Evolutionary conservation across 441 rosid species (phyloP), one percentile per base, ranked within the genome.

Genomic region (Populus tomentosa): DNA sequence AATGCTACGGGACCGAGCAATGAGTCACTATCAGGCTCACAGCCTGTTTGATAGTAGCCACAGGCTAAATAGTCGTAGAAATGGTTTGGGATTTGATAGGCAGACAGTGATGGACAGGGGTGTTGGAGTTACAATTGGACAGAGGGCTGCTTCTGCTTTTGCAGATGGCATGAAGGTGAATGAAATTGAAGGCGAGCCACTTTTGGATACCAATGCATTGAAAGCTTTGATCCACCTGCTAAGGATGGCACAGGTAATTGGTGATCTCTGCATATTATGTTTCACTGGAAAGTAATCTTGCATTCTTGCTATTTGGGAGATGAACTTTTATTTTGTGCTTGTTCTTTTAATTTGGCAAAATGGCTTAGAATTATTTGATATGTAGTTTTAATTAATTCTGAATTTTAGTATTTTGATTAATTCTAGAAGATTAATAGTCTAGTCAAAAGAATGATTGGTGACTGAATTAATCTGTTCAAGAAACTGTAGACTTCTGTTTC

Each of bases 21-120:
- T 89, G 98, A 94, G 98, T 90, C 99, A 94, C 84, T 94, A 94
- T 87, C 97, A 91, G 80, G 98, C 98, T 76, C 97, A 90, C 35
- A 91, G 95, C 82, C 90, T 92, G 78, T 92, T 95, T 86, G 97
- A 95, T 75, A 80, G 90, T 83, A 87, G 89, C 87, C 98, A 90
- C 80, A 85, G 98, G 81, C 79, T 94, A 80, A 87, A 83, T 80
- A 86, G 86, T 82, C 90, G 94, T 42, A 90, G 98, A 87, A 92
- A 87, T 90, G 98, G 96, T 76, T 86, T 96, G 88, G 99, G 98
- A 65, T 90, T 92, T 87, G 96, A 92, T 78, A 90, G 98, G 87
- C 90, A 87, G 83, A 88, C 94, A 1, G 97, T 90, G 70, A 94
- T 92, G 94, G 97, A 94, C 87, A 90, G 99, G 84, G 96, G 95